These are phyloP conservation scores for Amoeboaphelidium protococcarum DNA, from an alignment of 371 early-diverging fungal species.

Conservation along the genomic window DNA sequence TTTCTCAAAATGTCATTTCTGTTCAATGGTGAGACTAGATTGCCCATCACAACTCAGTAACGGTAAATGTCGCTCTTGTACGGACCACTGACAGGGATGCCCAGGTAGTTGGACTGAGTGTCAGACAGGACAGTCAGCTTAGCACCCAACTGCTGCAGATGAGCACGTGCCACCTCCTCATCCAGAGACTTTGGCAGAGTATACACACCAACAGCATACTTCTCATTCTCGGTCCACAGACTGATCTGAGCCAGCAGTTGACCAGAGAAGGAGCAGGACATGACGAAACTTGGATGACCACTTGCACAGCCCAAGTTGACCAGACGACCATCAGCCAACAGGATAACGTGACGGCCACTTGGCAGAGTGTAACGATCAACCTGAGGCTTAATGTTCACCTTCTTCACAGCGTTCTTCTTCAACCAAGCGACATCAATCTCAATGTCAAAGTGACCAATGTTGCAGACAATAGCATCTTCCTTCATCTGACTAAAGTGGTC, in stretches of 20 bases:
- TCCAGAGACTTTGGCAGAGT: conserved; percentile 96
- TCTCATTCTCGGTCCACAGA: conserved; percentile 69
- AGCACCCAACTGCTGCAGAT: conserved; percentile 83
- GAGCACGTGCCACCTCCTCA: conserved; percentile 93
- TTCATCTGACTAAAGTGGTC: conserved; percentile 76
- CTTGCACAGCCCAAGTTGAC: conserved; percentile 98
- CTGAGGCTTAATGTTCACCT: conserved; percentile 91
- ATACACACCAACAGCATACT: conserved; percentile 87
- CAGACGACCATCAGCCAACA: conserved; percentile 89
- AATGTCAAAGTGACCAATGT: conserved; percentile 97
- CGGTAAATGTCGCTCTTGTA: conserved; percentile 77
- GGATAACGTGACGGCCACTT: conserved; percentile 77
- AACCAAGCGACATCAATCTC: conserved; percentile 98
- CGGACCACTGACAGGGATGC: conserved; percentile 59
- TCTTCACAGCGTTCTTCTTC: conserved; percentile 65
- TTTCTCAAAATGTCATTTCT: too few species aligned
- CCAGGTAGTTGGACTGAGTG: conserved; percentile 66
- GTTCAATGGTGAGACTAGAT: too few species aligned
- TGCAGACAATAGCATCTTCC: conserved; percentile 93
- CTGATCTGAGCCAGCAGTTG: conserved; percentile 96
- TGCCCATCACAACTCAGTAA: too few species aligned
- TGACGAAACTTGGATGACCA: conserved; percentile 95
- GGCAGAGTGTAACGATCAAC: conserved; percentile 89
- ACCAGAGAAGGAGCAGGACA: conserved; percentile 97
- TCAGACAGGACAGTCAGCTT: conserved; percentile 45